Evolutionary conservation across 2,329 filamentous ascomycete species (phyloP).

Genomic region (Shiraia bambusicola): DNA sequence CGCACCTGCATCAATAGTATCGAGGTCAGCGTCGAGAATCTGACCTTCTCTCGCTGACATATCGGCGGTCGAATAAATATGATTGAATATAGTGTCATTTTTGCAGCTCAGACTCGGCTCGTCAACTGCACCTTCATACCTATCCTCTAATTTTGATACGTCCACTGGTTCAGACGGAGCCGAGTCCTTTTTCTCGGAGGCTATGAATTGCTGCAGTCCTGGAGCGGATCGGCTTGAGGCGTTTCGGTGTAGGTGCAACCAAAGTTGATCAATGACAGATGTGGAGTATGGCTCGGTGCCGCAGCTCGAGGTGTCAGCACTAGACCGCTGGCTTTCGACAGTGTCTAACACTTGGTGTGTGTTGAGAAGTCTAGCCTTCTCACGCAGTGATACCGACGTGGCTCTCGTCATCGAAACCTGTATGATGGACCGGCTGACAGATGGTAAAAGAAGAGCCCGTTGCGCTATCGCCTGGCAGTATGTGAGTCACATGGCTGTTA

Average conservation of each 20-base stretch:
- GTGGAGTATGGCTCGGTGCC: not conserved
- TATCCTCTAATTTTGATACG: constrained; percentile 7
- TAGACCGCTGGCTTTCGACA: not conserved
- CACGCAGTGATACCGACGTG: constrained; percentile 16
- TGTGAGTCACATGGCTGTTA: constrained; percentile 8
- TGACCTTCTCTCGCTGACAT: too few relatives aligned
- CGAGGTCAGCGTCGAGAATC: too few relatives aligned
- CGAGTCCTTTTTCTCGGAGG: not conserved
- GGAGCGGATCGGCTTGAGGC: not conserved
- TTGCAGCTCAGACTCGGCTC: not conserved
- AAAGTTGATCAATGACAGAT: constrained; percentile 6
- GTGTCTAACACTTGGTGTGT: not conserved
- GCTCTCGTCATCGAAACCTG: constrained; percentile 8
- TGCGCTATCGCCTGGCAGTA: constrained; percentile 30
- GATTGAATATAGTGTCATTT: too few relatives aligned
- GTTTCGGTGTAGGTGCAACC: constrained; percentile 8
- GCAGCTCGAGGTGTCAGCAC: not conserved
- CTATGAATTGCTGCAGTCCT: constrained; percentile 7
- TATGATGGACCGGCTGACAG: constrained; percentile 39
- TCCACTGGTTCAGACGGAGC: constrained; percentile 7
- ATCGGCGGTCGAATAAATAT: too few relatives aligned
- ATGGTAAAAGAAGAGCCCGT: constrained; percentile 43
- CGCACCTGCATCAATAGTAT: too few relatives aligned
- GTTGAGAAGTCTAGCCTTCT: constrained; percentile 14
- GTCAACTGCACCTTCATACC: too few relatives aligned